A percentile compares a stretch with the other conserved stretches of the same genome.
These are phyloP conservation scores for Verruconis gallopava DNA, from an alignment of 2,329 filamentous ascomycete species.

Conservation along the genomic window DNA sequence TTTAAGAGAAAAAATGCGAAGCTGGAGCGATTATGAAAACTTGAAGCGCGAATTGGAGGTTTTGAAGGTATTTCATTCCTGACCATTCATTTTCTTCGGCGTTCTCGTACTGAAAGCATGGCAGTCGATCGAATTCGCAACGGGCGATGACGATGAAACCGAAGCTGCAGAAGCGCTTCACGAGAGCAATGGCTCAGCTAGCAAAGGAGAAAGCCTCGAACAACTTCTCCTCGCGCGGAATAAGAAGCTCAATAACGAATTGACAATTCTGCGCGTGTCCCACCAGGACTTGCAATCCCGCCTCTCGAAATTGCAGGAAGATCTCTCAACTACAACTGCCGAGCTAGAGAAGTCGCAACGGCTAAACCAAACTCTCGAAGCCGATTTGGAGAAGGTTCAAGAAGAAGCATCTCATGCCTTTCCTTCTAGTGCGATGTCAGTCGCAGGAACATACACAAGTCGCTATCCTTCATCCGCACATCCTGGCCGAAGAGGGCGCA, in stretches of 20 bases:
- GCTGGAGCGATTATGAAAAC: conserved; percentile 90
- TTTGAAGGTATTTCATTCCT: conserved; percentile 47
- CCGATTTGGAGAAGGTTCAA: conserved; percentile 79
- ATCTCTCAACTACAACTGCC: conserved; percentile 67
- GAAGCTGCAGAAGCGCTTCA: conserved; percentile 29
- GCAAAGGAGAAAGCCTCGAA: conserved; percentile 64
- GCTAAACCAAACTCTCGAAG: conserved; percentile 80
- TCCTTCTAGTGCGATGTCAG: conserved; percentile 73
- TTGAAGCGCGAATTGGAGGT: conserved; percentile 93
- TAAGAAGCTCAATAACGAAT: conserved; percentile 89
- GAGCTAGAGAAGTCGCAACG: conserved; percentile 77
- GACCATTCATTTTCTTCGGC: neutral
- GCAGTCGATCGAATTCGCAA: conserved; percentile 86
- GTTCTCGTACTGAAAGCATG: conserved; percentile 4
- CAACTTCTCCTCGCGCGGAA: conserved; percentile 84
- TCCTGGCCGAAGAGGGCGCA: conserved; percentile 42
- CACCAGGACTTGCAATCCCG: conserved; percentile 81
- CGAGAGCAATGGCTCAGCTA: conserved; percentile 34
- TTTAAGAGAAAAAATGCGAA: conserved; percentile 69
- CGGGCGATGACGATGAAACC: conserved; percentile 60
- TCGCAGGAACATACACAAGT: conserved; percentile 81
- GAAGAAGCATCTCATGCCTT: conserved; percentile 73
- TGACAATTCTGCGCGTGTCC: conserved; percentile 84
- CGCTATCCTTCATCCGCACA: conserved; percentile 52
- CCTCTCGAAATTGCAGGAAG: conserved; percentile 68